Conservation (phyloP, 2,329 filamentous ascomycete species). For the Sarocladium kiliense region DNA sequence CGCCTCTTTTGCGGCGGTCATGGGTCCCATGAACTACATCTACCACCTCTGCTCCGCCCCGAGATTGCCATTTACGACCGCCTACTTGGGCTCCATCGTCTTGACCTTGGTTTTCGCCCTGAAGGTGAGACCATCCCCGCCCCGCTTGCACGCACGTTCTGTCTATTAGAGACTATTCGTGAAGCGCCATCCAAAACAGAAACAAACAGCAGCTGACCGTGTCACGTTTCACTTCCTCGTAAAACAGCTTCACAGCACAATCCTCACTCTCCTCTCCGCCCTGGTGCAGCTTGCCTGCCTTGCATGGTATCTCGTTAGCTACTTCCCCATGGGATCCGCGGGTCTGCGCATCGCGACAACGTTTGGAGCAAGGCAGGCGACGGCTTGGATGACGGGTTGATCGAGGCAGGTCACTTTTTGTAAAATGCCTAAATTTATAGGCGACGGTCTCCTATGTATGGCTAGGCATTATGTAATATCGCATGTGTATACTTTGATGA, state of each 20-base stretch:
- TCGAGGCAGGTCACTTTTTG: slow-evolving; percentile 7
- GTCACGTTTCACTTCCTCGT: slow-evolving; percentile 1
- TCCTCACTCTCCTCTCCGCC: slow-evolving; percentile 80
- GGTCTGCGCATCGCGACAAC: slow-evolving; percentile 81
- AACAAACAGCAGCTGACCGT: slow-evolving; percentile 7
- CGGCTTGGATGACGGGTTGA: slow-evolving; percentile 80
- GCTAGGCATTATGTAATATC: neutral
- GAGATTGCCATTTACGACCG: slow-evolving; percentile 84
- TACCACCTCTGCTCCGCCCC: slow-evolving; percentile 80
- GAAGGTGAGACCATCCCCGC: slow-evolving; percentile 49
- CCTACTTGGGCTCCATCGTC: slow-evolving; percentile 89
- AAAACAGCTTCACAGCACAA: slow-evolving; percentile 69
- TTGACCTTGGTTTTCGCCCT: slow-evolving; percentile 89
- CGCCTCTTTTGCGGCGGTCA: slow-evolving; percentile 86
- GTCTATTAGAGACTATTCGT: neutral
- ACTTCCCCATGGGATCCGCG: slow-evolving; percentile 94
- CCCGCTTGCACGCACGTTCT: neutral
- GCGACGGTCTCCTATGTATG: neutral
- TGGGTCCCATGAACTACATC: slow-evolving; percentile 80
- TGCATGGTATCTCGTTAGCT: slow-evolving; percentile 91
- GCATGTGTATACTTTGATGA: neutral
- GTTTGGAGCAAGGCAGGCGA: slow-evolving; percentile 78
- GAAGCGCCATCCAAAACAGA: slow-evolving; percentile 10
- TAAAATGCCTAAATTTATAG: neutral
- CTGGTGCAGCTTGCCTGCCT: slow-evolving; percentile 79